Base-by-base conservation (phyloP, 345 rosid genomes). In the Durio zibethinus region DNA sequence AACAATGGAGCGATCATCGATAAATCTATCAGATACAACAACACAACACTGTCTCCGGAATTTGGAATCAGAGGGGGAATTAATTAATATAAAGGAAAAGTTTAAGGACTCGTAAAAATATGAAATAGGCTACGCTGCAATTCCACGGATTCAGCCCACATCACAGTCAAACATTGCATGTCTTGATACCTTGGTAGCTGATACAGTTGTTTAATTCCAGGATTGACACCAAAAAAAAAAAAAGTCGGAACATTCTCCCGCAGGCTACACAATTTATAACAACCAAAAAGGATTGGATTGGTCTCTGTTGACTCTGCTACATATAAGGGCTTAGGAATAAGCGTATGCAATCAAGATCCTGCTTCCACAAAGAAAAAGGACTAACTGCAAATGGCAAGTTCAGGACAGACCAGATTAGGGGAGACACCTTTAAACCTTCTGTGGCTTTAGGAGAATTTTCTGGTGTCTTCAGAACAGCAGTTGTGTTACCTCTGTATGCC, bases 381-480 rank as follows among this genome's bases (percentile, higher is more conserved):
- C 40, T 38, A n/a, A 67, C 47, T 25, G 40, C 56, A 40, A 50
- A 64, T 62, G 43, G 64, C 71, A 40, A 48, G 35, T 18, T 16
- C 14, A 53, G 60, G 47, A 43, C 16, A 21, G 23, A 29, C 5
- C 57, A 71, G 53, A 47, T 35, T 57, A 67, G 3, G 5, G 10
- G 27, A 29, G 42, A 60, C 79, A 62, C 69, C 81, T 75, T 62
- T 83, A 76, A 89, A 61, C 68, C 84, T 73, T 86, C 86, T 10
- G 84, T 72, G 73, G 86, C 91, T 72, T 84, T 57, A 0, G 98
- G 98, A 43, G 94, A 92, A 82, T 88, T 91, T 88, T 95, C 99
- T 0, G 94, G 96, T 20, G 98, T 89, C 90, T 89, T 92, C 82
- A 89, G 40, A 73, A 78, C 75, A 52, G 71, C 67, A 31, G 73